Conservation (phyloP, 352 stramenopile genomes). For the Phytophthora citrophthora region DNA sequence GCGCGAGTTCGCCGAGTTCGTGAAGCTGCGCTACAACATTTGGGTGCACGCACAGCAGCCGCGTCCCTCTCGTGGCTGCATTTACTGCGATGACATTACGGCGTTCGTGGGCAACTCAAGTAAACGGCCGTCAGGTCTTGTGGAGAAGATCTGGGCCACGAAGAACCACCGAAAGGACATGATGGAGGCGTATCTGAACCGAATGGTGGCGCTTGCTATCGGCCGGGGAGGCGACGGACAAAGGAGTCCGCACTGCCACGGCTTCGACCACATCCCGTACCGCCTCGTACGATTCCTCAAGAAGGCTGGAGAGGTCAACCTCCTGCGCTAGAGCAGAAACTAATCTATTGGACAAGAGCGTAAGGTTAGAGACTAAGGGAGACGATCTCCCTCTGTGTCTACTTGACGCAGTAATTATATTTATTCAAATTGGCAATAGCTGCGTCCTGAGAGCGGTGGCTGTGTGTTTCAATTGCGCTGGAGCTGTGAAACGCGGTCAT, state of each 20-base stretch:
- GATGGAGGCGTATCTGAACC: conserved; percentile 44
- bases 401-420: conserved; percentile 20
- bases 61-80: conserved; percentile 32
- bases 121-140: conserved; percentile 31
- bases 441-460: not conserved
- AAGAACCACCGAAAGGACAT: conserved; percentile 36
- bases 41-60: conserved; percentile 48
- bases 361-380: not conserved
- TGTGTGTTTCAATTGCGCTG: not conserved
- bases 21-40: conserved; percentile 50
- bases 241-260: conserved; percentile 39
- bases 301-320: conserved; percentile 33
- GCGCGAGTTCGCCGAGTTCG: conserved; percentile 44
- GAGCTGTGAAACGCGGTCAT: not conserved
- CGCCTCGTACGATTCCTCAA: conserved; percentile 45
- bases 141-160: conserved; percentile 40
- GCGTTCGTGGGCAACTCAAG: conserved; percentile 37
- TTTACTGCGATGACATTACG: conserved; percentile 49
- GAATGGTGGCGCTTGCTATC: conserved; percentile 41
- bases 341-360: not conserved
- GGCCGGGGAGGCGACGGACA: conserved; percentile 37
- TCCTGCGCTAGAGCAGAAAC: conserved; percentile 21
- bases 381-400: not conserved
- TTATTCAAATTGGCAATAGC: conserved; percentile 30
- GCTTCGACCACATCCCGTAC: conserved; percentile 48